Conservation (phyloP, 139 green algal genomes). For the Ulvella scutata region DNA sequence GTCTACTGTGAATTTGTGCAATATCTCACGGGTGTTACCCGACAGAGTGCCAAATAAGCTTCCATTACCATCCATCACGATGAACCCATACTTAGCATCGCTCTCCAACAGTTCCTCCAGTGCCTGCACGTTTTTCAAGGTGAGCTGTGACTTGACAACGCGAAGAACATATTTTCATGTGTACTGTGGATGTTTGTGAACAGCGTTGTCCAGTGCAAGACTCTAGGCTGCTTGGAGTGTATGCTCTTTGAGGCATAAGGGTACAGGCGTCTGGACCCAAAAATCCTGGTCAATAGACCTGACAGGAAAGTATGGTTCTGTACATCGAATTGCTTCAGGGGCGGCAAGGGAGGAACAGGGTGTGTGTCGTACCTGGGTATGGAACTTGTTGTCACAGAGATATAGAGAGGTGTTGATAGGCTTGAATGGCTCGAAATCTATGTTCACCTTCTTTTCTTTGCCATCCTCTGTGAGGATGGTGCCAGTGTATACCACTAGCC, state of each 20-base stretch:
- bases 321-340: too few species aligned
- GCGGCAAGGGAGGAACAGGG: too few species aligned
- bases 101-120: constrained; percentile 88
- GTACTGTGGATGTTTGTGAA: too few species aligned
- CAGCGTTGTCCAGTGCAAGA: too few species aligned
- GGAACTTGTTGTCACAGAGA: constrained; percentile 99
- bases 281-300: too few species aligned
- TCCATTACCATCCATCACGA: constrained; percentile 98
- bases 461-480: constrained; percentile 96
- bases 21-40: constrained; percentile 89
- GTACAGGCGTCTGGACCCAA: too few species aligned
- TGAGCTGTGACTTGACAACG: too few species aligned
- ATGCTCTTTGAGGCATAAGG: too few species aligned
- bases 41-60: constrained; percentile 87
- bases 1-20: constrained; percentile 96
- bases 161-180: too few species aligned
- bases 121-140: constrained; percentile 54
- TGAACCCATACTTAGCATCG: constrained; percentile 95
- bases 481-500: constrained; percentile 94
- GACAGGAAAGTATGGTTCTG: too few species aligned
- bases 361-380: constrained; percentile 58
- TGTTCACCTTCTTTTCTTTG: constrained; percentile 98
- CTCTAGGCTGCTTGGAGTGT: too few species aligned
- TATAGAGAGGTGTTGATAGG: constrained; percentile 99
- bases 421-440: constrained; percentile 99